Evolutionary conservation across 164 flowering plant genomes (phyloP).

Genomic region (Umbellularia californica): DNA sequence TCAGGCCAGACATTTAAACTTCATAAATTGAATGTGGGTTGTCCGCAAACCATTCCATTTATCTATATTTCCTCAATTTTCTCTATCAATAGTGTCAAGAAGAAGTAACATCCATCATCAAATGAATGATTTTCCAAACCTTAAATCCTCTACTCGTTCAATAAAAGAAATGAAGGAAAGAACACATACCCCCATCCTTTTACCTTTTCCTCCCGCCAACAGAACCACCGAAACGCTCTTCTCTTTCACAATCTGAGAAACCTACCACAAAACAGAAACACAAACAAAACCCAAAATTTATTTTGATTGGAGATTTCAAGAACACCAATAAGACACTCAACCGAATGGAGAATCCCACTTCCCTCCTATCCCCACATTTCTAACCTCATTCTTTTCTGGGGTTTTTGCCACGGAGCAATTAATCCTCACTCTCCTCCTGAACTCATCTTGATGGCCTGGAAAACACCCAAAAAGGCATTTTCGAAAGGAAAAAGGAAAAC

Average conservation of each 20-base stretch:
- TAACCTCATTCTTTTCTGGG: slow-evolving; percentile 9
- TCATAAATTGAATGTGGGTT: no score
- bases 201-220: slow-evolving; percentile 92
- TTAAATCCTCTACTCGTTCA: neutral
- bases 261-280: neutral
- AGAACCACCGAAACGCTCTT: slow-evolving; percentile 86
- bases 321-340: neutral
- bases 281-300: neutral
- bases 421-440: slow-evolving; percentile 11
- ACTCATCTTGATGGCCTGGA: slow-evolving; percentile 2
- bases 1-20: no score
- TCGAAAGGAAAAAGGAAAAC: no score
- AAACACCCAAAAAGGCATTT: neutral
- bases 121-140: neutral
- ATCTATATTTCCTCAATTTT: no score
- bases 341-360: neutral
- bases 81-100: no score
- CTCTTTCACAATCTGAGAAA: slow-evolving; percentile 23
- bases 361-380: neutral
- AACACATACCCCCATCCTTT: slow-evolving; percentile 84
- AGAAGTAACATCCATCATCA: no score
- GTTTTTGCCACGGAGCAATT: slow-evolving; percentile 11
- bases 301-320: neutral
- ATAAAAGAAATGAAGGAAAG: neutral
- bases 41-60: no score